Evolutionary conservation across 345 rosid genomes (phyloP), one percentile per base, ranked within the genome.

Genomic region (Turritis glabra): DNA sequence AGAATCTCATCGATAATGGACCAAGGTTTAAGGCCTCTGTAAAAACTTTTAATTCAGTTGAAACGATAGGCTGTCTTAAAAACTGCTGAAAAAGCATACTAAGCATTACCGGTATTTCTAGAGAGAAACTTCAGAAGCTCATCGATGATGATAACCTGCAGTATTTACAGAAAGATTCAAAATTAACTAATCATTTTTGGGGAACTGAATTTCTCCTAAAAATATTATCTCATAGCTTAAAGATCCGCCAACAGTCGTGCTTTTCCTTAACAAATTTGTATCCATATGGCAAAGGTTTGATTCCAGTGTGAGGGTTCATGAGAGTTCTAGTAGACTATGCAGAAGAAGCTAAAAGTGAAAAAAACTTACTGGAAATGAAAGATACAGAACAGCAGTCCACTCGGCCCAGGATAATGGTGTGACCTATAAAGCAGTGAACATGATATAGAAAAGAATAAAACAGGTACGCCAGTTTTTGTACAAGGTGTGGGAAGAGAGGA

Each of bases 361-460:
- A 67, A 29, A n/a, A 71, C 97, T 32, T 85, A 95, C 99, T 33
- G 98, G 99, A 82, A 95, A 92, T 18, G 99, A 95, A 81, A 95
- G 98, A 84, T 90, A 92, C 21, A 92, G 72, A 79, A 95, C 84
- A 11, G 83, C 84, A 5, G 81, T 87, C 97, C 99, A 95, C 64
- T 95, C 98, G 23, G 80, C 85, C 99, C 91, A 95, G 59, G 99
- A 95, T 69, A 95, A 79, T 5, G 97, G 97, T 10, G 96, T 92
- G 57, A 95, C 98, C 99, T 95, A 86, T 78, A 78, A 74, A 62
- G 56, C 59, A 75, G 73, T 23, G 51, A 59, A 70, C 41, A 69
- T 77, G 79, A 78, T 44, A 62, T 1, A 18, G 27, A 46, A 38
- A 55, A 17, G 54, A 67, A 17, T 38, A 46, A 61, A 58, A 19